Evolutionary conservation across 257 asterid species (phyloP), one percentile per base, ranked within the genome.

Genomic region (Primulina huaijiensis): DNA sequence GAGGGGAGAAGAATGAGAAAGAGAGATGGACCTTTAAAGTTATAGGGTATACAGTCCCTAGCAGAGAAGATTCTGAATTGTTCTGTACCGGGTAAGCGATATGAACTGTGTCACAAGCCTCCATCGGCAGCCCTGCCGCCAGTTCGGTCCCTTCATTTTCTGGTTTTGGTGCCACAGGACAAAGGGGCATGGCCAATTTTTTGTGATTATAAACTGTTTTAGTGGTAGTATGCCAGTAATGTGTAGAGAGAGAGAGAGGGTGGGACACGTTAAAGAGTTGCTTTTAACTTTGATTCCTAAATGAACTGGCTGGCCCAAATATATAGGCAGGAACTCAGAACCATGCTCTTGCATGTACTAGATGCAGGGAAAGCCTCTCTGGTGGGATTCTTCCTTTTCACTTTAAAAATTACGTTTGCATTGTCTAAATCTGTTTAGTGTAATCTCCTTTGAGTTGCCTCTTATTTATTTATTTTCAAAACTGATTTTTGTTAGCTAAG

Each of bases 361-460:
- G 86, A 79, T 84, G 89, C 82, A 77, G 89, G 87, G 83, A 73
- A 72, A 64, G 68, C 74, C 79, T 71, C 75, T 73, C 59, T 76
- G 74, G 88, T 83, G 96, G 94, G 82, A 69, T 69, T 84, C 89
- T 85, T 79, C 79, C 81, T 79, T 72, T 77, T 82, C 20, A 76
- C 82, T 82, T 80, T 81, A 77, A 80, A 50, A 77, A 71, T 57
- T 72, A 75, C 73, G 71, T 76, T 76, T 75, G 72, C 83, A 80
- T 83, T 65, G 75, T 75, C 79, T 73, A 52, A 71, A 74, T 76
- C 86, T 14, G 79, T 64, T 70, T 77, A 62, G 79, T 75, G 2
- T 50, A 0, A 16, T 50, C 84, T 73, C 77, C 70, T 73, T 63
- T 72, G 25, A n/a, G 33, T 27, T 74, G 68, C 69, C 64, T 66